A percentile compares a stretch with the other conserved stretches of the same genome.
phyloP scores from a whole-genome alignment of 208 protist species.

The Phytomonas serpens region DNA sequence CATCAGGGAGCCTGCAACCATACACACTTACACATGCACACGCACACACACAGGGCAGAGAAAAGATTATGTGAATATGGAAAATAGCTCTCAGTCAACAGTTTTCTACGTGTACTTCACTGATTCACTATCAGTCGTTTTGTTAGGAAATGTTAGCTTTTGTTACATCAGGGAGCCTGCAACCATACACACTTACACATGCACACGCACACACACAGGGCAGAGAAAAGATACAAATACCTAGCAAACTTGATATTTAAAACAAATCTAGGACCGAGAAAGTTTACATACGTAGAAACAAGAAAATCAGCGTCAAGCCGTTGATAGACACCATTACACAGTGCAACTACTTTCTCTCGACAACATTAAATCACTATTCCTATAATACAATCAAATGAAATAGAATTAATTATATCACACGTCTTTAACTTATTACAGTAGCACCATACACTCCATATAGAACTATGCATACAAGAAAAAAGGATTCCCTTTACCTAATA shows the following conservation, averaged over 20 bases:
- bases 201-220: background rate
- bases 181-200: slow-evolving; percentile 5
- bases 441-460: background rate
- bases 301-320: background rate
- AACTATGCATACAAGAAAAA: background rate
- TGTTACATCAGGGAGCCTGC: slow-evolving; percentile 7
- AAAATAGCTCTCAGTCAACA: slow-evolving; percentile 4
- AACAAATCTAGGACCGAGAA: slow-evolving; percentile 13
- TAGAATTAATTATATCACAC: slow-evolving; percentile 4
- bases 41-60: background rate
- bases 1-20: slow-evolving; percentile 6
- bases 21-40: slow-evolving; percentile 3
- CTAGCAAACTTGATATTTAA: slow-evolving; percentile 2
- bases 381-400: slow-evolving; percentile 4
- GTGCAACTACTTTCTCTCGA: no score
- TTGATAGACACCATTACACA: no score
- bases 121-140: slow-evolving; percentile 25
- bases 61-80: slow-evolving; percentile 12
- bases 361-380: no score
- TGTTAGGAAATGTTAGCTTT: slow-evolving; percentile 26
- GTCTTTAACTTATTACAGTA: background rate
- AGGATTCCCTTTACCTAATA: background rate
- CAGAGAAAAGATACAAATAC: slow-evolving; percentile 4
- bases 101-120: slow-evolving; percentile 7
- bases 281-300: background rate